Conservation (phyloP, 257 asterid genomes). For the Linaria vulgaris region DNA sequence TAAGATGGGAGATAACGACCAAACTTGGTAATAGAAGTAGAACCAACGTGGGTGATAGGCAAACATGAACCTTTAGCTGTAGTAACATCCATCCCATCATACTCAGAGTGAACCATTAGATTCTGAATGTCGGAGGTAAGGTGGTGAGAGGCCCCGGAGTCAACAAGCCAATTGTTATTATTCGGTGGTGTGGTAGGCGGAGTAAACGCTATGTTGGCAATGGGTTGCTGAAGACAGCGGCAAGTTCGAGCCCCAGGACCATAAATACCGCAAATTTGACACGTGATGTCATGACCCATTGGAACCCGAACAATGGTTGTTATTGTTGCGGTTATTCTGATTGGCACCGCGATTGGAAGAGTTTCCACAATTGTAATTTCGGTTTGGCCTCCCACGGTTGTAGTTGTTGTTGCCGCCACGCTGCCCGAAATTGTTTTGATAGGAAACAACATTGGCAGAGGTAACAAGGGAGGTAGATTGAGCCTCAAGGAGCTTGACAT, state of each 20-base stretch:
- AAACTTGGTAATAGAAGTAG: too few species aligned
- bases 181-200: neutral
- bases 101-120: too few species aligned
- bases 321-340: too few species aligned
- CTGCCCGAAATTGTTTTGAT: neutral
- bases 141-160: too few species aligned
- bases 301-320: too few species aligned
- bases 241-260: neutral
- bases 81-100: too few species aligned
- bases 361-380: neutral
- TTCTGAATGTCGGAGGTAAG: too few species aligned
- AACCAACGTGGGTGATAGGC: too few species aligned
- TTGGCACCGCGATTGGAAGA: neutral
- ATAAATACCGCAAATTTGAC: neutral
- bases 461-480: neutral
- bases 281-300: neutral
- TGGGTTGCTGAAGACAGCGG: neutral
- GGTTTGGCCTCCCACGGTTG: neutral
- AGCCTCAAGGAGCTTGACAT: neutral
- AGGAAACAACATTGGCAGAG: neutral
- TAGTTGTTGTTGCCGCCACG: neutral
- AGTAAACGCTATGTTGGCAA: neutral
- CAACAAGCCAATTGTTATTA: neutral
- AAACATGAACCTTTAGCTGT: too few species aligned
- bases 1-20: too few species aligned